These are phyloP conservation scores for Tinospora cordifolia DNA, from an alignment of 164 flowering plant species.

Conservation along the genomic window DNA sequence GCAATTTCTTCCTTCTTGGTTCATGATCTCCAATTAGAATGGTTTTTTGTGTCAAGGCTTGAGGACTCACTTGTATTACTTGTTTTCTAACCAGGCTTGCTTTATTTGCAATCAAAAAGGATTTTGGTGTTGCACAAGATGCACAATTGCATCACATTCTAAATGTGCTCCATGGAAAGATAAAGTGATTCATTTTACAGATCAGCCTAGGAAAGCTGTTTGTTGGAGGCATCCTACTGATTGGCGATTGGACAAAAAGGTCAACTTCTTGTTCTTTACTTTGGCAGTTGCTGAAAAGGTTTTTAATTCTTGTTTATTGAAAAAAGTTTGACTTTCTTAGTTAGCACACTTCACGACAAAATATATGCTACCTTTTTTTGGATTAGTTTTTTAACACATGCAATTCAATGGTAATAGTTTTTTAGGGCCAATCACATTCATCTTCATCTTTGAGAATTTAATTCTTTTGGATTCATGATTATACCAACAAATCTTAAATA, in stretches of 20 bases:
- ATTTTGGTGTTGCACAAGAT: slow-evolving; percentile 64
- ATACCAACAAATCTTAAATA: no score
- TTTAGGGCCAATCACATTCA: background rate
- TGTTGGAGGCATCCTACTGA: slow-evolving; percentile 89
- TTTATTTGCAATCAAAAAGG: slow-evolving; percentile 54
- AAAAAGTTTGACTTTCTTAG: background rate
- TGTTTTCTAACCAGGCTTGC: slow-evolving; percentile 46
- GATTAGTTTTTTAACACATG: background rate
- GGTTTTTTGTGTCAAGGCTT: background rate
- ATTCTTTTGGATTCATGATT: no score
- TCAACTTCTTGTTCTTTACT: slow-evolving; percentile 68
- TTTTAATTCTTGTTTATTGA: background rate
- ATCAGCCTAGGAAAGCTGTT: slow-evolving; percentile 49
- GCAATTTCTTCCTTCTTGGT: background rate
- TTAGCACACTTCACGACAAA: background rate
- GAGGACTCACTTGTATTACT: background rate
- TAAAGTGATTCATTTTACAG: slow-evolving; percentile 34
- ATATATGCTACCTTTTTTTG: background rate
- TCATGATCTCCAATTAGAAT: background rate
- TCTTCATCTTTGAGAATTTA: background rate
- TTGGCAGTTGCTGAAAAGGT: slow-evolving; percentile 15
- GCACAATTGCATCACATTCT: slow-evolving; percentile 63
- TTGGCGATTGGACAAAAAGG: slow-evolving; percentile 74
- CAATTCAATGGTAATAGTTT: background rate
- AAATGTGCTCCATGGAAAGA: slow-evolving; percentile 84